phyloP scores from a whole-genome alignment of 2,329 filamentous ascomycete species.

The Hypoxylon rubiginosum region DNA sequence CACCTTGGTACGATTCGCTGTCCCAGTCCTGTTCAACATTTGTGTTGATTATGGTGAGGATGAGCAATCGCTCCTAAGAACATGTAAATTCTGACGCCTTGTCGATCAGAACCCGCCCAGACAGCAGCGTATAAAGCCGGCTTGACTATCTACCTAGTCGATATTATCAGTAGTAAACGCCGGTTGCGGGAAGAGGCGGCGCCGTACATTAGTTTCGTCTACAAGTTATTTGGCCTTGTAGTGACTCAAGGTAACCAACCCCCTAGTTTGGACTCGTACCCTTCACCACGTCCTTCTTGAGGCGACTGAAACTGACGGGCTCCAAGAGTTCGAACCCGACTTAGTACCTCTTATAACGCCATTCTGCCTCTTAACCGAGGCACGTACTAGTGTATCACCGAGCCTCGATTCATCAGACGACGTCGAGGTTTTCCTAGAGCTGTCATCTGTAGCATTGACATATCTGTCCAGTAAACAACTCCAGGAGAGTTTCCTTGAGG shows the following conservation, averaged over 20 bases:
- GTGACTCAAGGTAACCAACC: constrained; percentile 60
- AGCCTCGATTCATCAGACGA: constrained; percentile 59
- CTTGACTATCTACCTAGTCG: constrained; percentile 64
- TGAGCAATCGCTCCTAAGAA: neutral
- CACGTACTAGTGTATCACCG: constrained; percentile 55
- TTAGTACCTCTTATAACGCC: constrained; percentile 62
- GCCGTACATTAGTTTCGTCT: constrained; percentile 65
- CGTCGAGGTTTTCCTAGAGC: constrained; percentile 66
- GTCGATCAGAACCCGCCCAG: constrained; percentile 67
- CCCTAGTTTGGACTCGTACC: neutral
- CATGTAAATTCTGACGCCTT: constrained; percentile 34
- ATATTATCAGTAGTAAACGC: constrained; percentile 63
- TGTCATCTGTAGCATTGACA: constrained; percentile 65
- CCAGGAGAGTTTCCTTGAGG: constrained; percentile 63
- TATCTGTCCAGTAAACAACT: constrained; percentile 69
- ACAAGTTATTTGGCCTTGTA: constrained; percentile 69
- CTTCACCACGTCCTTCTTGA: neutral
- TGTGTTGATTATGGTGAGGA: constrained; percentile 72
- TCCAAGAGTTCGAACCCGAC: constrained; percentile 60
- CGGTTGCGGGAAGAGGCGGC: constrained; percentile 56
- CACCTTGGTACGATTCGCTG: constrained; percentile 63
- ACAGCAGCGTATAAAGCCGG: constrained; percentile 65
- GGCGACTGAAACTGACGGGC: constrained; percentile 29
- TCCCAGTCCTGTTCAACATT: constrained; percentile 73
- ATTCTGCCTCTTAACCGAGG: constrained; percentile 59